These are phyloP conservation scores for Prunus mume DNA, from an alignment of 306 rosid species.

Conservation along the genomic window DNA sequence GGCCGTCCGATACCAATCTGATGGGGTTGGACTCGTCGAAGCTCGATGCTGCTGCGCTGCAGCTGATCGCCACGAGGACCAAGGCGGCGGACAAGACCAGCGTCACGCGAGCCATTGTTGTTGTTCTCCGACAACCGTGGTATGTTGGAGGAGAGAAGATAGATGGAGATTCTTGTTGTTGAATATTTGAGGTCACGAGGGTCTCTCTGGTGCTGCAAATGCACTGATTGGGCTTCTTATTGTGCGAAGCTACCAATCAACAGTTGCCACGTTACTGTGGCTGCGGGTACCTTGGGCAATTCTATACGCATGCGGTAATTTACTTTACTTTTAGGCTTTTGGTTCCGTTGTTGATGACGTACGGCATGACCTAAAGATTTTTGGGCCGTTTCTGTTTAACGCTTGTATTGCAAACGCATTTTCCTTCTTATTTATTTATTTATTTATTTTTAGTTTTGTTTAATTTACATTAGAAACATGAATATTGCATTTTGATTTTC, in stretches of 20 bases:
- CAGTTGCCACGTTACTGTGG: background rate
- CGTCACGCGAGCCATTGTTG: constrained; percentile 52
- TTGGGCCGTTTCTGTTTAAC: background rate
- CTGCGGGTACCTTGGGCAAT: background rate
- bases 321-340: background rate
- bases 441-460: background rate
- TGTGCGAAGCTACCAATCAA: background rate
- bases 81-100: constrained; percentile 34
- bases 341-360: background rate
- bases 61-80: constrained; percentile 19
- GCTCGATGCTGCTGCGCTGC: constrained; percentile 44
- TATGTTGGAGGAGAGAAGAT: background rate
- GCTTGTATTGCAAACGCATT: background rate
- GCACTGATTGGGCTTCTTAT: background rate
- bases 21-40: constrained; percentile 81
- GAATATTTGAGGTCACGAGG: background rate
- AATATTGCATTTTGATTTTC: background rate
- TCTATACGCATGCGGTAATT: background rate
- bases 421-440: background rate
- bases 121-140: too few species aligned
- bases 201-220: background rate
- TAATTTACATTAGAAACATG: background rate
- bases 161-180: background rate
- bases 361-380: background rate
- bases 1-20: constrained; percentile 50